phyloP scores from a whole-genome alignment of 805 yeast species.

The Candida vaughaniae region DNA sequence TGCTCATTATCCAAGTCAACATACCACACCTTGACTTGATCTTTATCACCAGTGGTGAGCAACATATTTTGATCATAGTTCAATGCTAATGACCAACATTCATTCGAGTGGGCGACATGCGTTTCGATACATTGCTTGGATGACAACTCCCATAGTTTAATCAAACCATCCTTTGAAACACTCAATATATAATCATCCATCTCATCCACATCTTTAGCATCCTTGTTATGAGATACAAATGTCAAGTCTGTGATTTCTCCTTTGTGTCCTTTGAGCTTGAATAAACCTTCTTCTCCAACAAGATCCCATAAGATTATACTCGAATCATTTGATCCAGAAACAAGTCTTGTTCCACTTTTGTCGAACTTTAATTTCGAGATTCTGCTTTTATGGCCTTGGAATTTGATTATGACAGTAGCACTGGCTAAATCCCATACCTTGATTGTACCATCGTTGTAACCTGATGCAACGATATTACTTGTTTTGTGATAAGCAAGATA shows the following conservation, averaged over 20 bases:
- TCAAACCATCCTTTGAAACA: conserved; percentile 83
- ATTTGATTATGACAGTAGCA: conserved; percentile 71
- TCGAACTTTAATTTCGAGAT: conserved; percentile 74
- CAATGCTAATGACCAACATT: conserved; percentile 82
- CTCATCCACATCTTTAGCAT: conserved; percentile 40
- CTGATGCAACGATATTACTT: conserved; percentile 78
- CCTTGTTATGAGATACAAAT: conserved; percentile 37
- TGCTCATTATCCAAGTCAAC: conserved; percentile 57
- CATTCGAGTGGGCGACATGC: conserved; percentile 89
- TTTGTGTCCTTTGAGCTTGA: conserved; percentile 83
- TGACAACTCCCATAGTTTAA: conserved; percentile 91
- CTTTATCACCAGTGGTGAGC: conserved; percentile 76
- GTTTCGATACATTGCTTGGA: conserved; percentile 91
- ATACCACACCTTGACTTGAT: conserved; percentile 81
- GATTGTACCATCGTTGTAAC: conserved; percentile 85
- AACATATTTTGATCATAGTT: conserved; percentile 41
- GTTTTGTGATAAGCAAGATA: conserved; percentile 57
- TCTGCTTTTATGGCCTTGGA: conserved; percentile 88
- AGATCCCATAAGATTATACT: conserved; percentile 91
- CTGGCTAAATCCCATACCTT: conserved; percentile 90
- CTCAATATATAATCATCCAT: conserved; percentile 71
- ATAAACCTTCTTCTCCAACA: conserved; percentile 86
- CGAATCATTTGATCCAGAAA: conserved; percentile 86
- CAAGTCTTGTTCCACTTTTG: conserved; percentile 74
- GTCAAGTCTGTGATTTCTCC: conserved; percentile 80